Conservation (phyloP, 352 stramenopile genomes). For the Labyrinthula sp. region DNA sequence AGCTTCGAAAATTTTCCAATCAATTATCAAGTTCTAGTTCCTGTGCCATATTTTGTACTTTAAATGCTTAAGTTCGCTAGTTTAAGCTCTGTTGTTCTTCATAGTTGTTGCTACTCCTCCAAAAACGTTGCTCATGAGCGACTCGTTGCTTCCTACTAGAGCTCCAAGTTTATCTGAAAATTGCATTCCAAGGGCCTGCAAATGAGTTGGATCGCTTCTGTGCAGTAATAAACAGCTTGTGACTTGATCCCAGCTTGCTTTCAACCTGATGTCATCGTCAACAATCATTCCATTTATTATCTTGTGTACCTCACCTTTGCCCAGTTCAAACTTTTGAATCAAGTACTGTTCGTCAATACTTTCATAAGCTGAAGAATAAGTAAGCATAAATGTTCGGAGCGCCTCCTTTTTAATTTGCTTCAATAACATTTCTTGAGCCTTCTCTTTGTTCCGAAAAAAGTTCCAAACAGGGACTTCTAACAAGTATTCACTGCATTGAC, state of each 20-base stretch:
- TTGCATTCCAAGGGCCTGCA: conserved; percentile 81
- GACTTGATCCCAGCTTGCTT: conserved; percentile 86
- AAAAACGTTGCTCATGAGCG: no score
- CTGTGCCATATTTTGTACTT: no score
- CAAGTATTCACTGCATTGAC: conserved; percentile 36
- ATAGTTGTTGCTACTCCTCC: no score
- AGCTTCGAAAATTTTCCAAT: no score
- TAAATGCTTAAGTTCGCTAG: no score
- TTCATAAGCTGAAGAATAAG: conserved; percentile 83
- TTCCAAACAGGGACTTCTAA: conserved; percentile 73
- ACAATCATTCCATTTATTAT: conserved; percentile 99
- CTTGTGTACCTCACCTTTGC: conserved; percentile 77
- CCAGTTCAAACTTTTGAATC: conserved; percentile 88
- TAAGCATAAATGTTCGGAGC: conserved; percentile 81
- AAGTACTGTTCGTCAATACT: conserved; percentile 72
- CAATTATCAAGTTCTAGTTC: no score
- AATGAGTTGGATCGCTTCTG: conserved; percentile 67
- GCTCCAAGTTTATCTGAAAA: conserved; percentile 74
- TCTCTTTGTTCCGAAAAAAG: conserved; percentile 64
- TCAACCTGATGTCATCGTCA: conserved; percentile 84
- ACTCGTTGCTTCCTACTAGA: conserved; percentile 66
- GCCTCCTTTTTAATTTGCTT: conserved; percentile 84
- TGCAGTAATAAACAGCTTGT: conserved; percentile 86
- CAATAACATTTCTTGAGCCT: conserved; percentile 53
- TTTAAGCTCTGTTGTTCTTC: no score